Percentiles rank a stretch among this genome's conserved stretches.
phyloP scores from a whole-genome alignment of 192 early-diverging fungal genomes.

The Backusella macrospora region DNA sequence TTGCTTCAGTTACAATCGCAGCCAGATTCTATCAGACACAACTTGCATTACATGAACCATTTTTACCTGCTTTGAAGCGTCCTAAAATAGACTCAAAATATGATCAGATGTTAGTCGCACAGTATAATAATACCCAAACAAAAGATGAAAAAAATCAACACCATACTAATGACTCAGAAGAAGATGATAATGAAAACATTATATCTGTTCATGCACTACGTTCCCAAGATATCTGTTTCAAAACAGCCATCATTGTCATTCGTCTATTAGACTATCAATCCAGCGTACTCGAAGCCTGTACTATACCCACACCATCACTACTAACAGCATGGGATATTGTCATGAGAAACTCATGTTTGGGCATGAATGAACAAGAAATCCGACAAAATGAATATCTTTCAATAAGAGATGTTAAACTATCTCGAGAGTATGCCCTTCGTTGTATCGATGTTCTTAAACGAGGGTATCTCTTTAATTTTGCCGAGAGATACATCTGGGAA shows the following conservation, averaged over 20 bases:
- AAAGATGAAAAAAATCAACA: not conserved
- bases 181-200: not conserved
- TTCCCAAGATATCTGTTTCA: slow-evolving; percentile 26
- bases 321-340: slow-evolving; percentile 27
- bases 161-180: not conserved
- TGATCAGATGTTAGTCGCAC: not conserved
- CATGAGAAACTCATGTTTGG: slow-evolving; percentile 23
- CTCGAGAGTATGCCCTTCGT: slow-evolving; percentile 18
- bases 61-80: slow-evolving; percentile 13
- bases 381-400: not conserved
- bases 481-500: slow-evolving; percentile 24
- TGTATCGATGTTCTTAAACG: slow-evolving; percentile 21
- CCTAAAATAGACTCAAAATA: not conserved
- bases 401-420: not conserved
- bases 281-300: slow-evolving; percentile 12
- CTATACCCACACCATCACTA: slow-evolving; percentile 17
- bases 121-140: not conserved
- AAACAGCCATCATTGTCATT: slow-evolving; percentile 21
- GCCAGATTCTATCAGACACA: slow-evolving; percentile 18
- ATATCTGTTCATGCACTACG: slow-evolving; percentile 18
- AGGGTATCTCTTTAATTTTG: slow-evolving; percentile 26
- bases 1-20: slow-evolving; percentile 13
- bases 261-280: slow-evolving; percentile 25
- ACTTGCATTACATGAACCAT: slow-evolving; percentile 21
- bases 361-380: slow-evolving; percentile 2